Evolutionary conservation across 1,139 yeast genomes (phyloP), one percentile per base, ranked within the genome.

Genomic region (Blastobotrys proliferans): DNA sequence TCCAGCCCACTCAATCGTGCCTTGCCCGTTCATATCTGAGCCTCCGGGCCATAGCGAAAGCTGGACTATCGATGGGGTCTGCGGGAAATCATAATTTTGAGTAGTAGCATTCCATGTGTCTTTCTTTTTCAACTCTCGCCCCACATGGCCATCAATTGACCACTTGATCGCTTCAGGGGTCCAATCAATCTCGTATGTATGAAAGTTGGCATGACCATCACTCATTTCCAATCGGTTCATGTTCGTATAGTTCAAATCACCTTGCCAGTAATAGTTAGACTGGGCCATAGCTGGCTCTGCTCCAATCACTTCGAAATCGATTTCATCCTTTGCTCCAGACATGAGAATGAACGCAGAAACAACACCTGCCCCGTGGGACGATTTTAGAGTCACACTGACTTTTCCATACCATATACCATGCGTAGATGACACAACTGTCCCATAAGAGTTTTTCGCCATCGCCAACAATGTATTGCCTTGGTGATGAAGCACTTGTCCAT

Each of bases 31-130:
- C 38, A 71, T 55, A 20, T 77, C 66, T 48, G 73, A 75, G 48
- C 97, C 97, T 63, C 85, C 97, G 3, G 97, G 95, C 97, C 97
- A 90, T 49, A 90, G 64, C 4, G 95, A 87, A 44, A 86, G 66
- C 67, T 90, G 95, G 46, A 90, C 66, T 59, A 94, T 77, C 40
- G 92, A 72, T 1, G 97, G 97, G 3, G 97, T 87, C 67, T 86
- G 94, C n/a, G 97, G 97, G 68, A 63, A 90, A 48, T 67, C 65
- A 67, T 79, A 86, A 18, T 58, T 56, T 8, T 77, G 68, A 9
- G 75, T 50, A 14, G 95, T 83, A 4, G 64, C 62, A 64, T 88
- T 87, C 63, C 69, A 81, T 20, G 96, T 87, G 51, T 77, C 84
- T 16, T 67, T 67, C 60, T 69, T 83, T 41, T 72, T 62, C 55